These are phyloP conservation scores for Skeletonema potamos DNA, from an alignment of 108 stramenopile species.

Conservation along the genomic window DNA sequence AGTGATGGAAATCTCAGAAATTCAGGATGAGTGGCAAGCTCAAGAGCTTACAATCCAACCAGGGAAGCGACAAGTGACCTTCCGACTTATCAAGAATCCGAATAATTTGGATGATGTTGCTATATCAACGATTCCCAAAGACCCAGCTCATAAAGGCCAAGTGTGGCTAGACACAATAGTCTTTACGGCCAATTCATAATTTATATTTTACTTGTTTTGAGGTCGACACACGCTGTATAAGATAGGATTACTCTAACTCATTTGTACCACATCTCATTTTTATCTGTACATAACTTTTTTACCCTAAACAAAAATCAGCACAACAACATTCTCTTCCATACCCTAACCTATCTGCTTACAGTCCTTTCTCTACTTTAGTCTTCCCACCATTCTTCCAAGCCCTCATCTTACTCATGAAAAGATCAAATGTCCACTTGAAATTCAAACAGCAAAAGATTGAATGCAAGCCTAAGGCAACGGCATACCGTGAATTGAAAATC, in stretches of 20 bases:
- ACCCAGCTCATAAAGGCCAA: constrained; percentile 16
- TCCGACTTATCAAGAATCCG: constrained; percentile 37
- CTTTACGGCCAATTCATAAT: constrained; percentile 20
- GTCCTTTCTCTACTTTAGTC: constrained; percentile 44
- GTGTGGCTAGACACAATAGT: constrained; percentile 38
- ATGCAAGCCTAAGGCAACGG: constrained; percentile 61
- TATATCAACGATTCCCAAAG: constrained; percentile 20
- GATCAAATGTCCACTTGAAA: constrained; percentile 85
- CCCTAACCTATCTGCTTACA: neutral
- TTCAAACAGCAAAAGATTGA: constrained; percentile 70
- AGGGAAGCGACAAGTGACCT: constrained; percentile 42
- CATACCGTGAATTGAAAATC: constrained; percentile 22
- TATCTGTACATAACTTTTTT: neutral
- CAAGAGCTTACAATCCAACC: constrained; percentile 31
- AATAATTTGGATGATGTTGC: constrained; percentile 21
- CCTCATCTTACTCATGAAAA: constrained; percentile 66
- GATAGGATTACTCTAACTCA: neutral
- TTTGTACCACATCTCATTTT: neutral
- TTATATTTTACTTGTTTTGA: neutral
- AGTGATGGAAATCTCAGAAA: constrained; percentile 8
- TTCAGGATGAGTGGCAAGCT: constrained; percentile 18
- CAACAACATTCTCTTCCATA: neutral
- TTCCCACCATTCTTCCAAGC: constrained; percentile 31
- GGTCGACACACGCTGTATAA: neutral
- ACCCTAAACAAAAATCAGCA: neutral